phyloP scores from a whole-genome alignment of 306 rosid species.

The Lupinus albus region DNA sequence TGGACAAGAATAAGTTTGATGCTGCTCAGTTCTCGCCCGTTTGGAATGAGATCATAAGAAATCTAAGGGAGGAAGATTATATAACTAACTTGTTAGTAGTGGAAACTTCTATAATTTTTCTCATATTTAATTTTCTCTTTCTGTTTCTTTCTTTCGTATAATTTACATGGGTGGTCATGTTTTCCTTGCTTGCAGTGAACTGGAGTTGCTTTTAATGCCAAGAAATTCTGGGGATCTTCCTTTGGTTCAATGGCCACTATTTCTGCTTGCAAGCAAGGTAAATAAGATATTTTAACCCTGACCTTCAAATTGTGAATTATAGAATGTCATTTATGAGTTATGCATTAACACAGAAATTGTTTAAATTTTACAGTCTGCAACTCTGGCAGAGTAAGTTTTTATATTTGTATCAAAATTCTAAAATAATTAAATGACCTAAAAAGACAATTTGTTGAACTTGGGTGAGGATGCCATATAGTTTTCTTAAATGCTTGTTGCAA shows the following conservation, averaged over 20 bases:
- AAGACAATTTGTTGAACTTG: not conserved
- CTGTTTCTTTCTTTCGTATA: not conserved
- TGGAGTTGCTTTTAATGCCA: conserved; percentile 89
- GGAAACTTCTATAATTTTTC: conserved; percentile 5
- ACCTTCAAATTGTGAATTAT: no score
- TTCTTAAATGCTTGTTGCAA: not conserved
- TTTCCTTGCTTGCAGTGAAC: conserved; percentile 58
- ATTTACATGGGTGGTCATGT: not conserved
- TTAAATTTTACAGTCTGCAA: conserved; percentile 1
- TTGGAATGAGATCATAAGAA: conserved; percentile 88
- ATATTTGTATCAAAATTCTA: not conserved
- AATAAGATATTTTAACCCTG: not conserved
- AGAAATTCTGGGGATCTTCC: conserved; percentile 71
- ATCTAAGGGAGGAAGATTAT: conserved; percentile 93
- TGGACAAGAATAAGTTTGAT: conserved; percentile 67
- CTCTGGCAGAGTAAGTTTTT: not conserved
- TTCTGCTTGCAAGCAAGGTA: conserved; percentile 98
- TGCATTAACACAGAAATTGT: not conserved
- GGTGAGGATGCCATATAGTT: not conserved
- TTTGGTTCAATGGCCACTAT: conserved; percentile 98
- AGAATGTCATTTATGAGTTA: no score
- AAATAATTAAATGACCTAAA: not conserved
- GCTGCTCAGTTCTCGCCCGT: conserved; percentile 87
- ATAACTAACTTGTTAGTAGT: conserved; percentile 81
- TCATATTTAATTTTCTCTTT: not conserved